A percentile compares a stretch with the other conserved stretches of the same genome.
Evolutionary conservation across 129 eudicot species (phyloP).

Genomic region (Ambrosia artemisiifolia): DNA sequence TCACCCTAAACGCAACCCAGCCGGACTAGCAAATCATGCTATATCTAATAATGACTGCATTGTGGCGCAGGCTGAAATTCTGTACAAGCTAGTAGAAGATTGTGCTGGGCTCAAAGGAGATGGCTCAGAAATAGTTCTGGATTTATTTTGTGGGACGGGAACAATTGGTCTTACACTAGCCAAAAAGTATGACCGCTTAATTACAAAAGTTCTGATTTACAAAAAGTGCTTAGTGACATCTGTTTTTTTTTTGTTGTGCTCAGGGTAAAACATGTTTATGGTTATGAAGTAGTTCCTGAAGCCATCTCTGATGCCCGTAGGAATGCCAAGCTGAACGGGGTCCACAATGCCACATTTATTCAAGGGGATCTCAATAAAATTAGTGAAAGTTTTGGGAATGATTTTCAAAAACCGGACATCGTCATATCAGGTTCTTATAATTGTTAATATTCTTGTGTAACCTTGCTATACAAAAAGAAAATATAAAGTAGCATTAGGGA

Average conservation of each 20-base stretch:
- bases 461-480: neutral
- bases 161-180: conserved; percentile 93
- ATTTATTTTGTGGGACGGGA: conserved; percentile 93
- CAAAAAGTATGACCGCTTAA: conserved; percentile 45
- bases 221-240: neutral
- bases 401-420: conserved; percentile 79
- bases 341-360: conserved; percentile 77
- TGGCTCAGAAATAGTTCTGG: conserved; percentile 81
- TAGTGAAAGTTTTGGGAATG: conserved; percentile 67
- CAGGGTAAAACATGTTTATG: conserved; percentile 88
- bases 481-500: neutral
- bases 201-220: neutral
- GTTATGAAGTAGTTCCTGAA: conserved; percentile 87
- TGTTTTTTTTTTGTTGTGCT: neutral
- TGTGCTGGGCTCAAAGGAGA: conserved; percentile 83
- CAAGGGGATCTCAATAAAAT: conserved; percentile 94
- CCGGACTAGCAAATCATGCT: neutral
- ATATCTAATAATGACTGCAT: conserved; percentile 1
- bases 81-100: conserved; percentile 80
- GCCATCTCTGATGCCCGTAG: conserved; percentile 83
- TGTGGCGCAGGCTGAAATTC: conserved; percentile 71
- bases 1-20: neutral
- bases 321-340: conserved; percentile 78
- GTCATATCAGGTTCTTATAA: conserved; percentile 68
- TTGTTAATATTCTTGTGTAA: neutral